Percentiles rank a stretch among this genome's conserved stretches.
These are phyloP conservation scores for Solanum bulbocastanum DNA, from an alignment of 257 asterid genomes.

Conservation along the genomic window DNA sequence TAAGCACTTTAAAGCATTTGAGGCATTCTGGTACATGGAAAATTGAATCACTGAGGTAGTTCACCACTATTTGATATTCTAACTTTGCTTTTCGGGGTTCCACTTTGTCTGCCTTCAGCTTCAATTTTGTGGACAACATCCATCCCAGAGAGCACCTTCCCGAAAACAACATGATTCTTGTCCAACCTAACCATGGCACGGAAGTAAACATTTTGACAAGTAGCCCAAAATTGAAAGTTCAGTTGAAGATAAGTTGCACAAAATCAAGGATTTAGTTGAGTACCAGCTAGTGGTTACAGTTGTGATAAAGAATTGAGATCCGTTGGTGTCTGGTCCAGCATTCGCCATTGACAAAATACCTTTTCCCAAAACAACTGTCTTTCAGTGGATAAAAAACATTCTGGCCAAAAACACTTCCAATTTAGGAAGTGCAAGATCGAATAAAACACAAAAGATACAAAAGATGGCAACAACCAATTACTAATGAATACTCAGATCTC, in stretches of 20 bases:
- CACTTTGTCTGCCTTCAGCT: slow-evolving; percentile 52
- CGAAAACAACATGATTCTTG: slow-evolving; percentile 85
- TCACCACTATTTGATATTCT: slow-evolving; percentile 62
- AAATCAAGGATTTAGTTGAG: not conserved
- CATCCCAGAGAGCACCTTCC: slow-evolving; percentile 86
- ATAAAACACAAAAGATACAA: not conserved
- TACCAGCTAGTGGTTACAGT: slow-evolving; percentile 68
- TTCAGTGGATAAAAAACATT: not conserved
- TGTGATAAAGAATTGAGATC: slow-evolving; percentile 87
- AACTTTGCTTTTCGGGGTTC: slow-evolving; percentile 52
- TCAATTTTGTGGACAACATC: slow-evolving; percentile 68
- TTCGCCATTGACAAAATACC: slow-evolving; percentile 92
- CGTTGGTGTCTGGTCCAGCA: slow-evolving; percentile 78
- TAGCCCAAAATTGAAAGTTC: not conserved
- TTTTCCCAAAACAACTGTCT: not conserved
- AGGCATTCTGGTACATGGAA: not conserved
- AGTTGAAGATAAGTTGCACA: not conserved
- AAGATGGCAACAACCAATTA: not conserved
- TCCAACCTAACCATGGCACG: slow-evolving; percentile 53
- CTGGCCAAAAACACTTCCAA: not conserved
- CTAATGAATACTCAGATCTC: slow-evolving; percentile 3
- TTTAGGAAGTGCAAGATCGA: not conserved
- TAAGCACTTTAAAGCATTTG: not conserved
- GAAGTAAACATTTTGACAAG: not conserved
- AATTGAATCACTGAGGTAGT: slow-evolving; percentile 25